phyloP scores from a whole-genome alignment of 495 filamentous ascomycete genomes.

The Penicillium coffeae region DNA sequence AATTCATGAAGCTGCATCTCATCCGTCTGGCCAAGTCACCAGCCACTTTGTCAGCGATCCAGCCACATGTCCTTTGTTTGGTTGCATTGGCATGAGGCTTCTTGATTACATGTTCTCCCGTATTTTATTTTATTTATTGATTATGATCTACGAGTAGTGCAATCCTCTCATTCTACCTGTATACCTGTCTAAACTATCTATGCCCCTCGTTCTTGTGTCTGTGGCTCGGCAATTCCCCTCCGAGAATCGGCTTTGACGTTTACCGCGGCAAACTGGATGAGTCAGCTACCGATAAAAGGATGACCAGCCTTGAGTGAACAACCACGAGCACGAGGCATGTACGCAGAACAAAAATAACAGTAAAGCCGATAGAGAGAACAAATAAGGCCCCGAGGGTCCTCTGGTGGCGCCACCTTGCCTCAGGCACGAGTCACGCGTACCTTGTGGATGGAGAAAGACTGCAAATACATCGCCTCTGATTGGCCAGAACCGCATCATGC shows the following conservation, averaged over 20 bases:
- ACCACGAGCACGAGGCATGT: no score
- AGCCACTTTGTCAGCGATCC: slow-evolving; percentile 33
- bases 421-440: not conserved
- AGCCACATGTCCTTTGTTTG: slow-evolving; percentile 31
- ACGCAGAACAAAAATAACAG: no score
- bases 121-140: not conserved
- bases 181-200: not conserved
- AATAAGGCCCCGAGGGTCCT: not conserved
- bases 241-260: slow-evolving; percentile 12
- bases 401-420: slow-evolving; percentile 34
- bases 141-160: no score
- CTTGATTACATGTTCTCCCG: not conserved
- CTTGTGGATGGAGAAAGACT: slow-evolving; percentile 1
- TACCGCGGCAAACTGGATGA: slow-evolving; percentile 4
- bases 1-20: slow-evolving; percentile 10
- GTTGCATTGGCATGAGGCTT: not conserved
- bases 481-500: slow-evolving; percentile 29
- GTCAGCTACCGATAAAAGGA: slow-evolving; percentile 15
- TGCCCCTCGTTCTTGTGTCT: no score
- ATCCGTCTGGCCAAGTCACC: slow-evolving; percentile 16
- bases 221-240: not conserved
- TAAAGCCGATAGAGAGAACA: no score
- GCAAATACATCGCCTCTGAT: slow-evolving; percentile 44
- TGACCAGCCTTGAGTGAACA: no score
- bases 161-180: no score